These are phyloP conservation scores for Apiospora koreana DNA, from an alignment of 2,329 filamentous ascomycete species.

Conservation along the genomic window DNA sequence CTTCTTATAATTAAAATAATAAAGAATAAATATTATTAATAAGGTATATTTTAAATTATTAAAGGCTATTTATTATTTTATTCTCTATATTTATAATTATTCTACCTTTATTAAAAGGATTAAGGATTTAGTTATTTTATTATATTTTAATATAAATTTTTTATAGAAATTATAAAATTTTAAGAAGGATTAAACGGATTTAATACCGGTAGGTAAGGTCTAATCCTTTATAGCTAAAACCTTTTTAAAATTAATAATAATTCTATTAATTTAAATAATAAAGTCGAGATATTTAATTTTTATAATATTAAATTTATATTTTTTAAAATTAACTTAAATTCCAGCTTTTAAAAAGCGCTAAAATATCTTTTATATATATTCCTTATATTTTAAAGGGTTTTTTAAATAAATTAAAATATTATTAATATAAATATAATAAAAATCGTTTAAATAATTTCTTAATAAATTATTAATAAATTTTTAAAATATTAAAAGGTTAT, in stretches of 20 bases:
- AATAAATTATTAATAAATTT: background rate
- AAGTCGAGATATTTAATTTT: background rate
- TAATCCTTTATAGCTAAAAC: background rate
- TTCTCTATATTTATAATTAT: too few relatives aligned
- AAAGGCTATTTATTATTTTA: too few relatives aligned
- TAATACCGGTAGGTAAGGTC: too few relatives aligned
- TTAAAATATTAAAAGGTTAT: background rate
- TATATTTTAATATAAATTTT: background rate
- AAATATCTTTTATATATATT: background rate
- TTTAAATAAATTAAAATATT: constrained; percentile 10
- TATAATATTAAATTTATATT: constrained; percentile 3
- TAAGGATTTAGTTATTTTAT: too few relatives aligned
- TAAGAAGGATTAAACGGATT: background rate
- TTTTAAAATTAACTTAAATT: constrained; percentile 4
- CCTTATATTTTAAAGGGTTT: background rate
- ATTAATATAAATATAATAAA: constrained; percentile 12
- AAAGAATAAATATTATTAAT: too few relatives aligned
- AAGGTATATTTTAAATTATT: too few relatives aligned
- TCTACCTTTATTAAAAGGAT: too few relatives aligned
- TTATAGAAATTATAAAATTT: background rate
- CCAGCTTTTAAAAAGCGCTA: background rate
- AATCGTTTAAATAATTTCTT: background rate
- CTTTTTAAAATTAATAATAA: background rate
- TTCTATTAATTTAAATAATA: background rate
- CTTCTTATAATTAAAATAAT: too few relatives aligned